Conservation (phyloP, 768 basidiomycete genomes). For the Suillus placidus region DNA sequence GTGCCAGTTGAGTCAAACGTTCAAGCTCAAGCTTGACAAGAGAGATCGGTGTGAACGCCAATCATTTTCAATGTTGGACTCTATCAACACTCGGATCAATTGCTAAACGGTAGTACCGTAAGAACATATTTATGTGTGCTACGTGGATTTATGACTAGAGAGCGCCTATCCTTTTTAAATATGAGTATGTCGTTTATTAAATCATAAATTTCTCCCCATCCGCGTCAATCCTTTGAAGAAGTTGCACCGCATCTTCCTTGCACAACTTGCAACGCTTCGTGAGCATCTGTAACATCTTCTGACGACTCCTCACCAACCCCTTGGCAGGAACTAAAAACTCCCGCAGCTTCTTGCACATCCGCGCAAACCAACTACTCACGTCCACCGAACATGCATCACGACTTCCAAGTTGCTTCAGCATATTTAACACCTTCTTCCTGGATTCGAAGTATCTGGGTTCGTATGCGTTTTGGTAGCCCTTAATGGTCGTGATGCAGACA, state of each 20-base stretch:
- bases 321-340: background rate
- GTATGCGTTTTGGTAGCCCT: constrained; percentile 6
- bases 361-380: background rate
- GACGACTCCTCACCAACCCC: background rate
- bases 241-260: constrained; percentile 21
- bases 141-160: background rate
- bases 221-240: constrained; percentile 22
- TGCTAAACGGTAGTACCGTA: background rate
- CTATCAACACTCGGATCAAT: background rate
- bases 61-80: too few relatives aligned
- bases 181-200: background rate
- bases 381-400: background rate
- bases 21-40: background rate
- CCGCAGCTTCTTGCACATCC: constrained; percentile 3
- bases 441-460: constrained; percentile 22
- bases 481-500: constrained; percentile 34
- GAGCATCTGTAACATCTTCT: constrained; percentile 10
- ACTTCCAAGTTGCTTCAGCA: constrained; percentile 13
- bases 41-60: background rate
- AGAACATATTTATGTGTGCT: background rate
- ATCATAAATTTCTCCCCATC: background rate
- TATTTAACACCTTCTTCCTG: constrained; percentile 24
- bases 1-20: too few relatives aligned
- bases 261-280: constrained; percentile 33
- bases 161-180: background rate